phyloP scores from a whole-genome alignment of 1,284 basidiomycete genomes.

The Austroboletus novae-zelandiae region DNA sequence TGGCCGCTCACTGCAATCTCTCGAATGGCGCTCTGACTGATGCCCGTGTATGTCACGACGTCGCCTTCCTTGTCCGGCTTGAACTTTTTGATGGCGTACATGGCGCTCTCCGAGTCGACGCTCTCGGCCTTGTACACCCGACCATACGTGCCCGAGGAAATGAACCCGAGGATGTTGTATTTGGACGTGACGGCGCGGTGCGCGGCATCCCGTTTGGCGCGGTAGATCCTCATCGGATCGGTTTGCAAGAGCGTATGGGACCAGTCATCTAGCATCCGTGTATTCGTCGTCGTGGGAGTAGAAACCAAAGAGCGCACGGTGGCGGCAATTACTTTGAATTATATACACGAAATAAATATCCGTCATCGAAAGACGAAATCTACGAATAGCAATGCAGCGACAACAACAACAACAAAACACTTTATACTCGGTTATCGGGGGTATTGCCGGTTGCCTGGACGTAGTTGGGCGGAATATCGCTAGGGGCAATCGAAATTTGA shows the following conservation, averaged over 20 bases:
- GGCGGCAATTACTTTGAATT: no score
- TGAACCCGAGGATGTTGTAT: constrained; percentile 94
- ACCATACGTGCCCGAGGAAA: constrained; percentile 97
- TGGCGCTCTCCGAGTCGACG: constrained; percentile 58
- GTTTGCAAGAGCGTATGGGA: constrained; percentile 42
- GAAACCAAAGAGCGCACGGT: not conserved
- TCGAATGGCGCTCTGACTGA: constrained; percentile 94
- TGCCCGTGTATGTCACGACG: constrained; percentile 90
- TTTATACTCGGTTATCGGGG: not conserved
- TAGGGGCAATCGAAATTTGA: constrained; percentile 11
- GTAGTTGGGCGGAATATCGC: constrained; percentile 26
- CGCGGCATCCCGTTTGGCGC: constrained; percentile 70
- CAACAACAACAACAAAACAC: not conserved
- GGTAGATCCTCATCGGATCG: constrained; percentile 84
- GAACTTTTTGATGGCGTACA: constrained; percentile 99
- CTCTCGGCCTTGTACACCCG: constrained; percentile 96
- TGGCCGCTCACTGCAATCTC: constrained; percentile 82
- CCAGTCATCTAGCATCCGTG: constrained; percentile 37
- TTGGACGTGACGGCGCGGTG: constrained; percentile 71
- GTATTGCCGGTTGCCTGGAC: constrained; percentile 15
- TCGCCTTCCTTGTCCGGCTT: constrained; percentile 99
- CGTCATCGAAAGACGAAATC: no score
- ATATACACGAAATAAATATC: no score
- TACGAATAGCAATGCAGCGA: not conserved
- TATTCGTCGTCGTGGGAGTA: not conserved